phyloP scores from a whole-genome alignment of 129 eudicot genomes.

The Chrysanthemum makinoi region DNA sequence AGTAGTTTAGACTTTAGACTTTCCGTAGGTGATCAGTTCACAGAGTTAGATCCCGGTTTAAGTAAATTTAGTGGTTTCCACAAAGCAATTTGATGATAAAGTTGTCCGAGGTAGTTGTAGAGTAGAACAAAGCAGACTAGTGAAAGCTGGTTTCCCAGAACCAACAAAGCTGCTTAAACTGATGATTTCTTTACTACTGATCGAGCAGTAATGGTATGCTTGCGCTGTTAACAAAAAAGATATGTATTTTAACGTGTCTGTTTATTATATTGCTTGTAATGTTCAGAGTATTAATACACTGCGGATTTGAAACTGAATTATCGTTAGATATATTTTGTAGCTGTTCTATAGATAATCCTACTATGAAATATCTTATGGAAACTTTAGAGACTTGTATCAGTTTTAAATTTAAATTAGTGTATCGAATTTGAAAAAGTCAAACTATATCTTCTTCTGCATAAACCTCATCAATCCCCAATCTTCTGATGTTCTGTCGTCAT shows the following conservation, averaged over 20 bases:
- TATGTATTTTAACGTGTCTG: background rate
- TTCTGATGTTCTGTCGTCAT: background rate
- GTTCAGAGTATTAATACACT: background rate
- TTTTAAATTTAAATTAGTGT: background rate
- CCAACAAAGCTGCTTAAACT: background rate
- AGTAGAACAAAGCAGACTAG: no score
- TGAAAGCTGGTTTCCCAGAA: no score
- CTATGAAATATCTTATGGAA: background rate
- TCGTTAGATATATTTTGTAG: background rate
- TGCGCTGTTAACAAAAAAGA: background rate
- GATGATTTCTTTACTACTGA: background rate
- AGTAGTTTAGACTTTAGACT: no score
- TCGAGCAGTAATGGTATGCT: background rate
- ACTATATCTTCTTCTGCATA: background rate
- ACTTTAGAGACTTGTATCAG: background rate
- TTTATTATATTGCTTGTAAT: background rate
- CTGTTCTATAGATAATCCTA: background rate
- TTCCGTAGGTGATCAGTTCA: no score
- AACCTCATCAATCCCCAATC: background rate
- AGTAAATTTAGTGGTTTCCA: no score
- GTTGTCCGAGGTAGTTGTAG: no score
- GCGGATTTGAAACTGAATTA: background rate
- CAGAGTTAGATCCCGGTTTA: no score
- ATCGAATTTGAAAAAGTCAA: background rate
- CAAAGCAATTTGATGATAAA: no score